These are phyloP conservation scores for Glaciozyma martinii DNA, from an alignment of 768 basidiomycete species.

Conservation along the genomic window DNA sequence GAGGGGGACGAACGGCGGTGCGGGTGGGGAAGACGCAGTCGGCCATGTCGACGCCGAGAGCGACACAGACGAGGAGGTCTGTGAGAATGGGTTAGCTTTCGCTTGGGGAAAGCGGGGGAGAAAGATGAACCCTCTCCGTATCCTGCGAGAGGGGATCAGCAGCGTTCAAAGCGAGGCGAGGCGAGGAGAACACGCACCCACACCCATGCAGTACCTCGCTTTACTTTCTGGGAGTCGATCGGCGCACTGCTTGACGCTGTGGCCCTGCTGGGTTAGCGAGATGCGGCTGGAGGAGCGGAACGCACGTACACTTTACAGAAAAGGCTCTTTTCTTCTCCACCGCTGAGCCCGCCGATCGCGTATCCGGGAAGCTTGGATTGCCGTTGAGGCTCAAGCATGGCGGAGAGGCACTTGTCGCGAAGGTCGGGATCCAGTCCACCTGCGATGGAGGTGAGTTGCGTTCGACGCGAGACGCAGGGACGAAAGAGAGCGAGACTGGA, in stretches of 20 bases:
- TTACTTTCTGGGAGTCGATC: slow-evolving; percentile 68
- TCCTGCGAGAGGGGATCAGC: slow-evolving; percentile 34
- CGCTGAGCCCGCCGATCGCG: slow-evolving; percentile 81
- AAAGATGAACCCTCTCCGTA: slow-evolving; percentile 66
- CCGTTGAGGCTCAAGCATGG: slow-evolving; percentile 59
- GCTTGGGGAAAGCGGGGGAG: no score
- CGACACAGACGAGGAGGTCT: slow-evolving; percentile 85
- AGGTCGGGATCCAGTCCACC: slow-evolving; percentile 59
- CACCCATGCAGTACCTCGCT: slow-evolving; percentile 84
- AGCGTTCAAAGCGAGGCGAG: no score
- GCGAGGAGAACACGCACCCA: slow-evolving; percentile 40
- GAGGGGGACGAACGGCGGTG: slow-evolving; percentile 48
- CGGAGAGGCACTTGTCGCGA: slow-evolving; percentile 60
- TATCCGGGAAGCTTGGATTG: slow-evolving; percentile 73
- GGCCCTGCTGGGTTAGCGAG: slow-evolving; percentile 3
- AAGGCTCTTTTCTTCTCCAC: slow-evolving; percentile 81
- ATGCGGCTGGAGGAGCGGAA: background rate
- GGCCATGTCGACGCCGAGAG: slow-evolving; percentile 89
- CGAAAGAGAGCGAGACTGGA: no score
- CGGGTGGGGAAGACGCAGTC: slow-evolving; percentile 91
- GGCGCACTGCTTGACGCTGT: slow-evolving; percentile 68
- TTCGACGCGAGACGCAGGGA: background rate
- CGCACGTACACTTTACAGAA: slow-evolving; percentile 71
- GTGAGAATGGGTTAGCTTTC: background rate
- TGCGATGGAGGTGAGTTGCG: background rate